phyloP scores from a whole-genome alignment of 2,329 filamentous ascomycete species.

The Penicillium hesseltinei region DNA sequence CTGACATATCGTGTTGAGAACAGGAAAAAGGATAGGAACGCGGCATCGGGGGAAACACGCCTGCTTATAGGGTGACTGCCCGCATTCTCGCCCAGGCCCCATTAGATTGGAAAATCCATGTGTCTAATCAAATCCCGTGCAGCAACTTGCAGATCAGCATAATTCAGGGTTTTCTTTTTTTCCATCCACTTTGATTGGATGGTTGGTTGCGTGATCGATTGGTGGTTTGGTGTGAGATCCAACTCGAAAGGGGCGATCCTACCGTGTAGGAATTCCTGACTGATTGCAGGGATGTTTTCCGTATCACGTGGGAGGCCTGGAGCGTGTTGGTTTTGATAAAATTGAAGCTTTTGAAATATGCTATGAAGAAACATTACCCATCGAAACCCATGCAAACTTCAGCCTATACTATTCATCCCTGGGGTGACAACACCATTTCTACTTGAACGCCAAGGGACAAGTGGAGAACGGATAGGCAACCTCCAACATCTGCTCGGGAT shows the following conservation, averaged over 20 bases:
- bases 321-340: not conserved
- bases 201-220: conserved; percentile 5
- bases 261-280: not conserved
- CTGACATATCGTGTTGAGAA: conserved; percentile 9
- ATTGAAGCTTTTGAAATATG: not conserved
- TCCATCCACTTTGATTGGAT: not conserved
- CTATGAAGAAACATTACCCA: no score
- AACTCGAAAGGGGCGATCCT: not conserved
- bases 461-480: no score
- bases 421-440: not conserved
- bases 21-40: not conserved
- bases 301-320: not conserved
- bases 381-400: no score
- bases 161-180: not conserved
- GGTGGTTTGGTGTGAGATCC: conserved; percentile 1
- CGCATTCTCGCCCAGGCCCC: not conserved
- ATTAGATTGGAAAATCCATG: not conserved
- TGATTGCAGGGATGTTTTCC: not conserved
- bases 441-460: no score
- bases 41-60: not conserved
- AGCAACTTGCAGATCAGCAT: not conserved
- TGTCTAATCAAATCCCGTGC: not conserved
- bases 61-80: not conserved
- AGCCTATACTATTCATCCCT: no score
- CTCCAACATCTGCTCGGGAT: no score